These are phyloP conservation scores for Dioscorea dumetorum DNA, from an alignment of 106 monocot species.

Conservation along the genomic window DNA sequence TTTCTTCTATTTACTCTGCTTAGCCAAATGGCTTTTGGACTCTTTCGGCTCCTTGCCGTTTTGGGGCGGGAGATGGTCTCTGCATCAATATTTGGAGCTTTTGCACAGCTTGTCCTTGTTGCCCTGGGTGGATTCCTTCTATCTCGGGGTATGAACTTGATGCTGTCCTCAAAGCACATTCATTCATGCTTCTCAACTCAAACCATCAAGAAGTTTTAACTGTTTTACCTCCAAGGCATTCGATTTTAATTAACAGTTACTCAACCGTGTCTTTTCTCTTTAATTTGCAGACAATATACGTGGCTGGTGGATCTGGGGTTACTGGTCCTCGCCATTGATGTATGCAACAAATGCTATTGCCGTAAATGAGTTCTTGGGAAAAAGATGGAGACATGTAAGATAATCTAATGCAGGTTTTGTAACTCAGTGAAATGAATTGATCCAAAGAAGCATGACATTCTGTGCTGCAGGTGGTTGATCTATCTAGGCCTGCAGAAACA, in stretches of 20 bases:
- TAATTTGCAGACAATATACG: slow-evolving; percentile 18
- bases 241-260: not conserved
- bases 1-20: slow-evolving; percentile 34
- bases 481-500: slow-evolving; percentile 12
- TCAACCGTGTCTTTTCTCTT: not conserved
- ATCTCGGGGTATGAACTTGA: slow-evolving; percentile 25
- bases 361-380: slow-evolving; percentile 38
- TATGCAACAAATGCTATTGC: slow-evolving; percentile 32
- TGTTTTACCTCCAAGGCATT: not conserved
- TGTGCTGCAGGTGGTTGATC: slow-evolving; percentile 12
- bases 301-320: slow-evolving; percentile 46
- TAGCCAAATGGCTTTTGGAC: slow-evolving; percentile 51
- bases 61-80: slow-evolving; percentile 47
- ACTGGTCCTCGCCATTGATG: slow-evolving; percentile 41
- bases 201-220: not conserved
- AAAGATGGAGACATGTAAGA: slow-evolving; percentile 35
- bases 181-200: no score
- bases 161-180: no score
- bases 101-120: slow-evolving; percentile 37
- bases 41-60: slow-evolving; percentile 49
- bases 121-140: slow-evolving; percentile 56
- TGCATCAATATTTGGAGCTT: slow-evolving; percentile 50
- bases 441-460: not conserved
- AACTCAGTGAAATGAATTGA: not conserved
- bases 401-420: not conserved